Base-by-base conservation (phyloP, 345 rosid genomes). In the Populus davidiana region DNA sequence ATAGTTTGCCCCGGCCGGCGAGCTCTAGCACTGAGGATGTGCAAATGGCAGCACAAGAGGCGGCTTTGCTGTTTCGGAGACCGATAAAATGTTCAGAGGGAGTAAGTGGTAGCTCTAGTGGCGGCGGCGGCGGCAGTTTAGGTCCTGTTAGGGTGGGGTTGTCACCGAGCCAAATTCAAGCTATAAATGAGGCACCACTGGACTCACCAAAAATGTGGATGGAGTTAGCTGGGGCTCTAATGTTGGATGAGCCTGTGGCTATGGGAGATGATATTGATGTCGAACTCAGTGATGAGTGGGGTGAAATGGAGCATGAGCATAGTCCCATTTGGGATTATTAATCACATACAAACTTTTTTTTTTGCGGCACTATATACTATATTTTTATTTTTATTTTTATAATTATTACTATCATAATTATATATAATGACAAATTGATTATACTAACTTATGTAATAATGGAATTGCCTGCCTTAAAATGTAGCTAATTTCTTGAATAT, bases 141-240 rank as follows among this genome's bases (percentile, higher is more conserved):
- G 91, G 79, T 11, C 86, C 88, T 8, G 76, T 82, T 64, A 83
- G 86, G 41, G 87, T 91, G 36, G 86, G 93, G 78, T 86, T 94
- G 33, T 89, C 92, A 33, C 86, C 86, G 21, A 93, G 91, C 66
- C 92, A 94, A 69, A 94, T 94, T 71, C 96, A 91, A 70, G 96
- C 94, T 10, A 94, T 91, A 64, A 91, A 89, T 69, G 96, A 92
- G 75, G 86, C 85, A 12, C 93, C 95, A 20, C 31, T 92, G 81
- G 97, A 93, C 80, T 92, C 95, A 3, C 97, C 97, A 1, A 87
- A 84, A 71, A 87, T 84, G 90, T 89, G 96, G 82, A 92, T 82
- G 97, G 86, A 85, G 33, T 56, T 90, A 70, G 75, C 81, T 5
- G 90, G 76, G 1, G 70, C 76, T 18, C 25, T 56, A 31, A 73